phyloP scores from a whole-genome alignment of 306 rosid species.

The Trichosanthes truncata region DNA sequence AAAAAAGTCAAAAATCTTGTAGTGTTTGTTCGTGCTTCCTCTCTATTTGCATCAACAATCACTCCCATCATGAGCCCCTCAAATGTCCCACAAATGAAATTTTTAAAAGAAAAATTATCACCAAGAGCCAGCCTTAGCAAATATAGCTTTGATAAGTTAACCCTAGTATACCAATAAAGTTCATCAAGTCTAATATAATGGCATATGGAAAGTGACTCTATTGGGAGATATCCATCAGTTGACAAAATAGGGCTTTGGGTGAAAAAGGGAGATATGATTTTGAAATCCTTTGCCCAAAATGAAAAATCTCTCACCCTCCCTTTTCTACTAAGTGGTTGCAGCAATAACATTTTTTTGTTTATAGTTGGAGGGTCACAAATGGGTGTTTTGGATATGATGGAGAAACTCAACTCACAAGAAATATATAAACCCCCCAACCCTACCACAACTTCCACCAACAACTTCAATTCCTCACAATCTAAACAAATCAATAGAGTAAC shows the following conservation, averaged over 20 bases:
- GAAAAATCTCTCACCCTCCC: background rate
- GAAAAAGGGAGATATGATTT: background rate
- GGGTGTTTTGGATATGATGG: constrained; percentile 3
- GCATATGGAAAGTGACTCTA: background rate
- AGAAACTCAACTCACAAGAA: constrained; percentile 3
- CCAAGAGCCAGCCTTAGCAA: background rate
- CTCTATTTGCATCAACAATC: too few species aligned
- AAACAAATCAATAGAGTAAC: background rate
- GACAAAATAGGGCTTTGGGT: background rate
- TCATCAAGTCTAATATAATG: background rate
- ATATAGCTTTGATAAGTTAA: background rate
- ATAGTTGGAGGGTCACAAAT: background rate
- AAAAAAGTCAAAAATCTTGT: too few species aligned
- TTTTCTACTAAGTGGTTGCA: constrained; percentile 1
- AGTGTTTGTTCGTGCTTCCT: too few species aligned
- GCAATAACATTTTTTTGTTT: constrained; percentile 1
- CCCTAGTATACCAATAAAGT: background rate
- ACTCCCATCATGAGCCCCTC: background rate
- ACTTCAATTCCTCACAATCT: background rate
- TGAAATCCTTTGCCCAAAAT: constrained; percentile 6
- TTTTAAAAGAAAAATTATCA: too few species aligned
- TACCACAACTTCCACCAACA: background rate
- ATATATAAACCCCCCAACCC: constrained; percentile 6
- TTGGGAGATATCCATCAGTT: background rate
- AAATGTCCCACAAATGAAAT: too few species aligned